Evolutionary conservation across 2,329 filamentous ascomycete genomes (phyloP), one percentile per base, ranked within the genome.

Genomic region (Trichoderma citrinoviride): DNA sequence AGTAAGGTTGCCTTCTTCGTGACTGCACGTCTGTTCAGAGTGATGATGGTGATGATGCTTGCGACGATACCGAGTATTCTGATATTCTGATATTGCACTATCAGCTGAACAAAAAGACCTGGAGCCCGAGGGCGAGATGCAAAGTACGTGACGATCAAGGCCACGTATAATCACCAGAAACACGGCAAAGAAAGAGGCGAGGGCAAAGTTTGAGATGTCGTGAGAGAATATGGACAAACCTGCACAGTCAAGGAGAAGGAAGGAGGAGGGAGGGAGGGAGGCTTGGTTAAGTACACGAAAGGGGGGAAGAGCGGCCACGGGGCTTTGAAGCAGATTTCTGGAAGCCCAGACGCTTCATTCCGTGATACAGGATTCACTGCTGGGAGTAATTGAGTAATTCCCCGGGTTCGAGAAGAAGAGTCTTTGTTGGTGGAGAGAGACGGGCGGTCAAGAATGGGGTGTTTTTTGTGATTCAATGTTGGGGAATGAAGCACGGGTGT

Each of bases 401-500:
- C n/a, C n/a, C 3, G 19, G 19, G 3, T 29, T 23, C 10, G 23
- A 29, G 17, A 47, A 47, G 19, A 33, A 21, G 15, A 19, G 52
- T 17, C 14, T n/a, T 53, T 15, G 10, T 21, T 25, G 41, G 17
- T 29, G 5, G 44, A 25, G 17, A 25, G 17, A 41, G 5, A 25
- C 19, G 25, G 46, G 63, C 63, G 63, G 63, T 65, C 56, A 63
- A 50, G 44, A 43, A 21, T 14, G 7, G 17, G 53, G 54, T 19
- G 46, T 17, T 64, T 56, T 37, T n/a, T n/a, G 57, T 64, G 64
- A 66, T 66, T 66, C 63, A 65, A 29, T 50, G 63, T 47, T 44
- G 12, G 27, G 47, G 29, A 27, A 27, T 14, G 33, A 37, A 37
- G 33, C 33, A 37, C 10, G 33, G 14, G 2, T 37, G 10, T 3